Conservation (phyloP, 2,329 filamentous ascomycete genomes). For the Fusarium sp. region DNA sequence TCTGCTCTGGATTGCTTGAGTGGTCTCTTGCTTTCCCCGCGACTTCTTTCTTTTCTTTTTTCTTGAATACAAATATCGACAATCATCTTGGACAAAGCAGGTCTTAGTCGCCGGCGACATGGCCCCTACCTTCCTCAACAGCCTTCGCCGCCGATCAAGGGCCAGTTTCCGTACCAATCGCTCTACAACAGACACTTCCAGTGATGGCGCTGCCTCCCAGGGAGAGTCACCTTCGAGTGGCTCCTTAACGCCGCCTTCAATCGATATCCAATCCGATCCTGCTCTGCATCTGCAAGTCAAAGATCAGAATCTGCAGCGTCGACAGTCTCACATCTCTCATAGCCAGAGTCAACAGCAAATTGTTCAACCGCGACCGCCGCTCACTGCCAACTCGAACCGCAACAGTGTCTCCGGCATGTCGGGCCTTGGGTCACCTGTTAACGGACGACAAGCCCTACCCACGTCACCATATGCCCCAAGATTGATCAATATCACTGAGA, state of each 20-base stretch:
- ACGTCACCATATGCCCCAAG: constrained; percentile 84
- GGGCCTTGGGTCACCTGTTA: constrained; percentile 66
- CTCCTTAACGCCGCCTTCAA: constrained; percentile 80
- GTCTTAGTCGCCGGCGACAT: constrained; percentile 48
- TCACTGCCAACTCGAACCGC: constrained; percentile 62
- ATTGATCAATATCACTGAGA: constrained; percentile 81
- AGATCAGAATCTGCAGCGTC: constrained; percentile 47
- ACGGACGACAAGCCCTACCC: constrained; percentile 67
- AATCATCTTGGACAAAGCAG: constrained; percentile 21
- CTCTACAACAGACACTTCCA: constrained; percentile 68
- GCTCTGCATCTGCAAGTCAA: constrained; percentile 71
- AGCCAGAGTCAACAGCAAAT: constrained; percentile 43
- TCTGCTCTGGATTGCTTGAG: constrained; percentile 3
- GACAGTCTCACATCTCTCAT: constrained; percentile 33
- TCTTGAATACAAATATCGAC: constrained; percentile 13
- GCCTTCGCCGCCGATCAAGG: constrained; percentile 80
- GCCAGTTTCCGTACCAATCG: constrained; percentile 76
- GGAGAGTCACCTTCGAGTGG: constrained; percentile 73
- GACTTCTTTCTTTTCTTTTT: constrained; percentile 3
- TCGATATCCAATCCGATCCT: constrained; percentile 73
- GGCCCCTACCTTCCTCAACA: constrained; percentile 74
- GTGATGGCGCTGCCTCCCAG: constrained; percentile 67
- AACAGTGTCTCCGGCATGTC: constrained; percentile 73
- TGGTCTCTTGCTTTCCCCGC: constrained; percentile 14
- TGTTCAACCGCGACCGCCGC: constrained; percentile 51